A percentile compares a stretch with the other conserved stretches of the same genome.
Conservation (phyloP, 2,329 filamentous ascomycete genomes). For the Aspergillus texensis region DNA sequence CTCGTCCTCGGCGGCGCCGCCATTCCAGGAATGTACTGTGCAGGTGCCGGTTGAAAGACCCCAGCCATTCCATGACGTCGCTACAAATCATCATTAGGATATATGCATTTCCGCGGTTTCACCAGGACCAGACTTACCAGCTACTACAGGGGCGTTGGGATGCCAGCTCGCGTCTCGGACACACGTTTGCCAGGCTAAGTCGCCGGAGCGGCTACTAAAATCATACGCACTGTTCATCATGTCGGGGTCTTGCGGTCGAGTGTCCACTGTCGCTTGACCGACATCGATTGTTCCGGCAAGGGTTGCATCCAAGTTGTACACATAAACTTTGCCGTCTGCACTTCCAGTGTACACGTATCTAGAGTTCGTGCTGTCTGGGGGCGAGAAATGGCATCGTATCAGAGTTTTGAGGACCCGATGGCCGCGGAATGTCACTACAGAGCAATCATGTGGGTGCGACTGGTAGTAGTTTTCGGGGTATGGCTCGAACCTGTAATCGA, state of each 20-base stretch:
- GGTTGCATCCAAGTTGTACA: constrained; percentile 93
- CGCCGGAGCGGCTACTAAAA: constrained; percentile 52
- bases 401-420: constrained; percentile 87
- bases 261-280: constrained; percentile 65
- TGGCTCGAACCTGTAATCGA: constrained; percentile 63
- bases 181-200: constrained; percentile 70
- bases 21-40: constrained; percentile 77
- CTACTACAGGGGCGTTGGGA: constrained; percentile 78
- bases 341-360: constrained; percentile 93
- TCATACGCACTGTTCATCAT: constrained; percentile 60
- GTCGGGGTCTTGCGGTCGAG: constrained; percentile 58
- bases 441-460: constrained; percentile 82
- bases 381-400: constrained; percentile 94
- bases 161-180: constrained; percentile 92
- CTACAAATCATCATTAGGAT: constrained; percentile 44
- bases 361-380: constrained; percentile 80
- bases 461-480: constrained; percentile 58
- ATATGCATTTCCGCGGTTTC: background rate
- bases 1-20: constrained; percentile 65
- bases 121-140: constrained; percentile 49
- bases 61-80: constrained; percentile 81
- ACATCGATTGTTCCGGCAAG: constrained; percentile 79
- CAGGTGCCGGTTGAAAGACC: constrained; percentile 74
- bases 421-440: constrained; percentile 88
- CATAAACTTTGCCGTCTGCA: constrained; percentile 83